Evolutionary conservation across 441 rosid genomes (phyloP), one percentile per base, ranked within the genome.

Genomic region (Pelargonium australe): DNA sequence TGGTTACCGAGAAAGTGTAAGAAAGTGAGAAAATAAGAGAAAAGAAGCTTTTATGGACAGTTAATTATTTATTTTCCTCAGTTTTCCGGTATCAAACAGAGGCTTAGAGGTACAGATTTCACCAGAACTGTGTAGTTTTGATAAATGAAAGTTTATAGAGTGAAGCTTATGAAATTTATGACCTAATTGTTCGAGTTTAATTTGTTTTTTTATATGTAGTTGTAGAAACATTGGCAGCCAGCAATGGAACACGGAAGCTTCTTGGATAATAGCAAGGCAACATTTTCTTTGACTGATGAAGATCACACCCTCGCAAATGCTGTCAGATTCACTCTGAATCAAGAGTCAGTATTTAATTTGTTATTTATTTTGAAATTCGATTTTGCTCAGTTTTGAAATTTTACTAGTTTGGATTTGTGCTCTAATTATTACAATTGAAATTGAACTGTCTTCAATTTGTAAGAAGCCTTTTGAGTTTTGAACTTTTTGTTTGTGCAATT

Each of bases 231-330:
- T 47, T 12, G 67, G 65, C 51, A 20, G 64, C 76, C 51, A 20
- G 64, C 76, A 20, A 88, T 90, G 96, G 95, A 90, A 72, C 90
- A 82, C 51, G 84, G 87, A 7, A 83, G 87, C 40, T 79, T 82
- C 40, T 70, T 68, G 25, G 91, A 87, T 80, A 82, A 78, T 53
- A 80, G 82, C 57, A 77, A 73, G 31, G 93, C 93, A 43, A 79
- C 99, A 4, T 90, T 95, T 80, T 82, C 89, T 63, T 72, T 92
- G 9, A 67, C 83, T 0, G 91, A 87, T 19, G 98, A 92, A 74
- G 98, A 90, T 77, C 97, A 95, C 71, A 95, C 98, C 3, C 84
- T 95, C 20, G 98, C 96, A 8, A 92, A 90, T 72, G 76, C 96
- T 49, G 81, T 92, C 68, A 81, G 98, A 71, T 92, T 84, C 83